A percentile compares a stretch with the other conserved stretches of the same genome.
Evolutionary conservation across 805 yeast genomes (phyloP).

Genomic region (Starmerella asiatica): DNA sequence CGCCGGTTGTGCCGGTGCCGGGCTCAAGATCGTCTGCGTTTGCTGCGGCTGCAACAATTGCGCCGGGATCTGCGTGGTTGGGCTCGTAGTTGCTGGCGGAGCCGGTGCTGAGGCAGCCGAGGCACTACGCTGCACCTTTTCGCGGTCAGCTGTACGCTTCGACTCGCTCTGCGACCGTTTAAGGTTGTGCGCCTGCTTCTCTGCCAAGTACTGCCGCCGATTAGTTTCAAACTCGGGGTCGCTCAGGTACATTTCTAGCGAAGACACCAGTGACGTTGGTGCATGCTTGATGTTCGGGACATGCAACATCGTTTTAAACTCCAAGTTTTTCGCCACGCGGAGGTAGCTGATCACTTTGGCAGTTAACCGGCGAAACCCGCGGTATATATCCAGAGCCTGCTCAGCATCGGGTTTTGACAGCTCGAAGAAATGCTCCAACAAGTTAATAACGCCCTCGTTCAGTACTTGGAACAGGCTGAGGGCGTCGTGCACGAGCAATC

Average conservation of each 20-base stretch:
- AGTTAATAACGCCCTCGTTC: slow-evolving; percentile 90
- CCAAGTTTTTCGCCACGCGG: slow-evolving; percentile 78
- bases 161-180: slow-evolving; percentile 11
- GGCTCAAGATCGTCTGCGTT: slow-evolving; percentile 2
- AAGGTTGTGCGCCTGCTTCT: slow-evolving; percentile 35
- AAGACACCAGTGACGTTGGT: slow-evolving; percentile 78
- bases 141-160: not conserved
- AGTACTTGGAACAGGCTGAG: slow-evolving; percentile 74
- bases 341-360: slow-evolving; percentile 75
- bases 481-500: slow-evolving; percentile 80
- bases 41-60: slow-evolving; percentile 5
- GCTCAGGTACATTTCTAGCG: slow-evolving; percentile 75
- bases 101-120: not conserved
- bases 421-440: slow-evolving; percentile 89
- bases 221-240: slow-evolving; percentile 76
- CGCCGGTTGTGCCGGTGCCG: not conserved
- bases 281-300: slow-evolving; percentile 97
- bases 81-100: not conserved
- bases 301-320: slow-evolving; percentile 71
- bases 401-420: slow-evolving; percentile 78
- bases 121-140: not conserved
- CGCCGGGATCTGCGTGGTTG: not conserved
- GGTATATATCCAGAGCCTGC: slow-evolving; percentile 71
- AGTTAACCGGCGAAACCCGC: slow-evolving; percentile 72
- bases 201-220: slow-evolving; percentile 62